Base-by-base conservation (phyloP, 352 stramenopile species). In the Halophytophthora polymorphica region DNA sequence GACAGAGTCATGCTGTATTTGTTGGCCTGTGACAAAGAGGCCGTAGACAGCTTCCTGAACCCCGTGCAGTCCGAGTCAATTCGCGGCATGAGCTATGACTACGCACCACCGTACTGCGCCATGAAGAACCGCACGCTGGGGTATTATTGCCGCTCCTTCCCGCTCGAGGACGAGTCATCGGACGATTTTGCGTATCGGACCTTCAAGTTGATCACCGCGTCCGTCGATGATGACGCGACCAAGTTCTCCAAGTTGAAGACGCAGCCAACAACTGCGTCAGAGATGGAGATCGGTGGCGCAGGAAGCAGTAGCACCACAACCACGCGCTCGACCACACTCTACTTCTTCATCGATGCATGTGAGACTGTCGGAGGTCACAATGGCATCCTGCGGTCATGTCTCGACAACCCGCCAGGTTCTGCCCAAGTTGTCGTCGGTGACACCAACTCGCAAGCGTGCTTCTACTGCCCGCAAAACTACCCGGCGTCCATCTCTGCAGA, bases 321-420 rank as follows among this genome's bases (percentile, higher is more conserved):
- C 22, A 45, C 56, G n/a, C 45, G 29, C 15, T 37, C 51, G 6
- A 64, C 31, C 40, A 63, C 29, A n/a, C 58, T 78, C 8, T 49
- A 69, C 11, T 74, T 84, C 37, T 73, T 71, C 45, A 69, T 86
- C 17, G 67, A 88, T 44, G 64, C 73, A 0, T 88, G 77, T 37
- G 76, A 87, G 53, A 76, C 72, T 5, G 46, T 81, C 18, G 77
- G 66, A 3, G 77, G 71, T 0, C 37, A 54, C 1, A 23, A 69
- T 0, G 70, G 69, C 2, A 75, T 84, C 13, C 52, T 88, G 36
- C 71, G 71, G 2, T 86, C 73, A 8, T 86, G 77, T 35, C 55
- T 86, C 1, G 33, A 57, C 31, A 49, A 43, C 29, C 53, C 35
- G 8, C 46, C 51, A 7, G 44, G 51, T 1, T 69, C 43, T n/a